phyloP scores from a whole-genome alignment of 371 early-diverging fungal genomes.

The Blastocladiella emersonii region DNA sequence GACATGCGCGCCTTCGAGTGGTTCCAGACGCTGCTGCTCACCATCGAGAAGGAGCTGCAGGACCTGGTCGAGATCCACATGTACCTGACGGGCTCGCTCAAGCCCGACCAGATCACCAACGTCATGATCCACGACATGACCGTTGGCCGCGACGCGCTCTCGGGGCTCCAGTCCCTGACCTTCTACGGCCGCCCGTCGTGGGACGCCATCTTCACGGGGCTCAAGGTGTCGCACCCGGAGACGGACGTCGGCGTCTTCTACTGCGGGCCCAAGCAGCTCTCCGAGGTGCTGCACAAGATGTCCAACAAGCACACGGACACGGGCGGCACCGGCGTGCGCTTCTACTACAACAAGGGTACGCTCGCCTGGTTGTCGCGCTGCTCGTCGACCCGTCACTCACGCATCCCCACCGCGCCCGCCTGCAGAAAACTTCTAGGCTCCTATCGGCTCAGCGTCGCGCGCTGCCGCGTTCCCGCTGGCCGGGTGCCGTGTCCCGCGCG shows the following conservation, averaged over 20 bases:
- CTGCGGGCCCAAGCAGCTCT: conserved; percentile 38
- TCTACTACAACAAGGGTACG: conserved; percentile 17
- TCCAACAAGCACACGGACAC: conserved; percentile 47
- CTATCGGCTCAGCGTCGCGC: too few species aligned
- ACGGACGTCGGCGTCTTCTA: conserved; percentile 38
- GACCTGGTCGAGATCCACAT: conserved; percentile 29
- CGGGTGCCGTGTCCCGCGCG: too few species aligned
- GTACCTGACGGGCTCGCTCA: conserved; percentile 35
- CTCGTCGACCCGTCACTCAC: too few species aligned
- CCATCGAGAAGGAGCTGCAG: conserved; percentile 32
- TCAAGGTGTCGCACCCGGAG: conserved; percentile 19
- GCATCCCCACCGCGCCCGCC: too few species aligned
- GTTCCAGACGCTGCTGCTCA: conserved; percentile 36
- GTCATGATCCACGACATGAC: conserved; percentile 8
- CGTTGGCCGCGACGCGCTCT: conserved; percentile 22
- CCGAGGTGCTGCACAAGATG: conserved; percentile 32
- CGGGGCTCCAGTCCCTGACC: conserved; percentile 27
- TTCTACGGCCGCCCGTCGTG: conserved; percentile 38
- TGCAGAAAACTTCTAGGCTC: too few species aligned
- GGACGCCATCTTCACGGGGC: conserved; percentile 26
- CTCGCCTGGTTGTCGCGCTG: too few species aligned
- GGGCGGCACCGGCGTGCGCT: conserved; percentile 13
- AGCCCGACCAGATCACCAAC: conserved; percentile 21
- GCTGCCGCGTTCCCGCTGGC: too few species aligned
- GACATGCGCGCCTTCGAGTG: conserved; percentile 53